Conservation (phyloP, 2,329 filamentous ascomycete genomes). For the Talaromyces islandicus region DNA sequence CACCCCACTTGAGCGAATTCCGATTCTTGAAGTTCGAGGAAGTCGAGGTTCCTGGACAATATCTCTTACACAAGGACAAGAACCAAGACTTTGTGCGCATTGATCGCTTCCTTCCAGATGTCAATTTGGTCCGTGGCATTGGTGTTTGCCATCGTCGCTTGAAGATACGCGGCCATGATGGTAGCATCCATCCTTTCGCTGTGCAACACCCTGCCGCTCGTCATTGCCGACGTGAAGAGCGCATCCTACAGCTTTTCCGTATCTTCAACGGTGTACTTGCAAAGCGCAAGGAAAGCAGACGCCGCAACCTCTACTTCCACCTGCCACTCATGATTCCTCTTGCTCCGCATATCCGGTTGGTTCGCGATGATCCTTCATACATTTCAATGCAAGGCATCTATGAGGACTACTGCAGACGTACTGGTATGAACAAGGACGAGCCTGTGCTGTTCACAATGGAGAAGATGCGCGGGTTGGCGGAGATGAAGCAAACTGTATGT, state of each 20-base stretch:
- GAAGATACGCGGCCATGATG: conserved; percentile 95
- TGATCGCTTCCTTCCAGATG: conserved; percentile 90
- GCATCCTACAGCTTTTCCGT: conserved; percentile 91
- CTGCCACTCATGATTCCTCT: conserved; percentile 93
- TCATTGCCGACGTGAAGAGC: conserved; percentile 88
- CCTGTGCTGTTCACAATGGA: conserved; percentile 94
- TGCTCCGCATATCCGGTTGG: conserved; percentile 87
- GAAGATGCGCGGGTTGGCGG: conserved; percentile 72
- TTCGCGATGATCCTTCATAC: conserved; percentile 92
- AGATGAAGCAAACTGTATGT: conserved; percentile 55
- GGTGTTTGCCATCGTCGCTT: conserved; percentile 87
- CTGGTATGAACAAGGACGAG: conserved; percentile 86
- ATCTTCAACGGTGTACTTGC: conserved; percentile 90
- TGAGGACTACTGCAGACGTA: conserved; percentile 88
- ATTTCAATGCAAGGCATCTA: conserved; percentile 92
- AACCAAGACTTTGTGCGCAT: conserved; percentile 98
- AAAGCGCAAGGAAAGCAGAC: conserved; percentile 90
- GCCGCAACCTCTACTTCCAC: conserved; percentile 92
- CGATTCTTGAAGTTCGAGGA: conserved; percentile 97
- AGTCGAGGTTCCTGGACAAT: conserved; percentile 95
- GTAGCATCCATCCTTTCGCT: conserved; percentile 92
- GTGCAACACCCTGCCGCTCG: conserved; percentile 92
- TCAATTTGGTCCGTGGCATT: conserved; percentile 86
- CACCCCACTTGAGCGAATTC: conserved; percentile 91
- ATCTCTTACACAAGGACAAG: conserved; percentile 95